phyloP scores from a whole-genome alignment of 495 filamentous ascomycete genomes.

The Daldinia decipiens region DNA sequence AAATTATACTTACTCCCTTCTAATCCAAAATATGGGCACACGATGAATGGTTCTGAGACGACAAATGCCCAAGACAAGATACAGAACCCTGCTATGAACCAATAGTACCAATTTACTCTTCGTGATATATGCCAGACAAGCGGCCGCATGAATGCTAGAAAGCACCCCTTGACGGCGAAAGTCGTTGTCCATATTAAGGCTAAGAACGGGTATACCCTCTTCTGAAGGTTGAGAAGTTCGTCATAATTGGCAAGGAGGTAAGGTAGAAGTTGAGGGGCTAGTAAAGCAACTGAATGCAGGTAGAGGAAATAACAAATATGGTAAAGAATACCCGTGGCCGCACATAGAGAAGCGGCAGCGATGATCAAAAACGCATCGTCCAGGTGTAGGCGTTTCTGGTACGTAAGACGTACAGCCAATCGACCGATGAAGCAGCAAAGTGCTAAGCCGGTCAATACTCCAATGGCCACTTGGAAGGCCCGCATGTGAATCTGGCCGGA shows the following conservation, averaged over 20 bases:
- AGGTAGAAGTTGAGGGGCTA: conserved; percentile 18
- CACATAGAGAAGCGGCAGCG: conserved; percentile 20
- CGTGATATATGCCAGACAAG: conserved; percentile 32
- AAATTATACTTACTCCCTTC: too few species aligned
- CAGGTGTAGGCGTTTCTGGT: conserved; percentile 23
- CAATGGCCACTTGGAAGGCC: conserved; percentile 14
- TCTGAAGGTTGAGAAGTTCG: conserved; percentile 22
- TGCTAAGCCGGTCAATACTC: conserved; percentile 28
- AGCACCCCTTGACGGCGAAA: conserved; percentile 34
- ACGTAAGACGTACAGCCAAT: conserved; percentile 33
- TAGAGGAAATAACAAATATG: conserved; percentile 29
- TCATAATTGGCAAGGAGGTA: conserved; percentile 10
- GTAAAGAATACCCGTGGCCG: conserved; percentile 27
- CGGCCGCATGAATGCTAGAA: conserved; percentile 35
- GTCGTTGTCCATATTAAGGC: conserved; percentile 35
- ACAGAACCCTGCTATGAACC: conserved; percentile 28
- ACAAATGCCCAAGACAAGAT: conserved; percentile 28
- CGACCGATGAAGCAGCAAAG: conserved; percentile 22
- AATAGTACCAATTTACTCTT: conserved; percentile 26
- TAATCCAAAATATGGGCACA: conserved; percentile 37
- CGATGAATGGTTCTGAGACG: conserved; percentile 30
- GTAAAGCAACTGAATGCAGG: conserved; percentile 24
- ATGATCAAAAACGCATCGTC: conserved; percentile 37
- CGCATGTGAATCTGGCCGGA: conserved; percentile 16
- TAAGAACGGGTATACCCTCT: conserved; percentile 18